Base-by-base conservation (phyloP, 2,329 filamentous ascomycete genomes). In the Lizonia empirigonia region DNA sequence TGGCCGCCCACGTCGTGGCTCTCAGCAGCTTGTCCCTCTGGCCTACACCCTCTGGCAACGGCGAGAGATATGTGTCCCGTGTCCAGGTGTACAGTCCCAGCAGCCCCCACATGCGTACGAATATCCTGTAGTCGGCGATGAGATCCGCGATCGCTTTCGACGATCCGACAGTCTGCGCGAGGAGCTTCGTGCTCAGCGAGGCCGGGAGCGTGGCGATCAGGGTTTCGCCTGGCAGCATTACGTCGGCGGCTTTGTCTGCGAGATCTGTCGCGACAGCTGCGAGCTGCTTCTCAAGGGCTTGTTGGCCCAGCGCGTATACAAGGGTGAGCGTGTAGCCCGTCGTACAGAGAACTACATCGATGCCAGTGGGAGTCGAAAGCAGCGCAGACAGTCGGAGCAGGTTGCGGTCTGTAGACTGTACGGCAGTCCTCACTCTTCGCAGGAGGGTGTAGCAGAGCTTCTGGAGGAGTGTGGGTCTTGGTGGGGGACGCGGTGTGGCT, bases 41-140 rank as follows among this genome's bases (percentile, higher is more conserved):
- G 1, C 58, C 62, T 0, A 62, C 58, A 12, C 57, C 55, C 12
- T 55, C 53, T 2, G 57, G 53, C 16, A 69, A 37, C 10, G 68
- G 46, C 68, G 72, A 47, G 1, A 50, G 41, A 44, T 66, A 77
- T 8, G 68, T 69, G 4, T 58, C 61, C 56, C 83, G 80, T 13
- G 80, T 85, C 79, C 86, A 88, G 58, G 86, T 77, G 73, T 90
- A 89, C 71, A 96, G 79, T 41, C 85, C 85, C 67, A 96, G 64
- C 63, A 92, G 70, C 0, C 85, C 87, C 87, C 90, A 96, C 23
- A 97, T 79, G 0, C 91, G 82, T 56, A 83, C 76, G 69, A 92
- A 90, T 51, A 86, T 87, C 54, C 89, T 80, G 55, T 85, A 83
- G 67, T 94, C 89, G 60, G 80, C 81, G 37, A 94, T 79, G 44